Base-by-base conservation (phyloP, 75 land plant species). In the Sequoia sempervirens region DNA sequence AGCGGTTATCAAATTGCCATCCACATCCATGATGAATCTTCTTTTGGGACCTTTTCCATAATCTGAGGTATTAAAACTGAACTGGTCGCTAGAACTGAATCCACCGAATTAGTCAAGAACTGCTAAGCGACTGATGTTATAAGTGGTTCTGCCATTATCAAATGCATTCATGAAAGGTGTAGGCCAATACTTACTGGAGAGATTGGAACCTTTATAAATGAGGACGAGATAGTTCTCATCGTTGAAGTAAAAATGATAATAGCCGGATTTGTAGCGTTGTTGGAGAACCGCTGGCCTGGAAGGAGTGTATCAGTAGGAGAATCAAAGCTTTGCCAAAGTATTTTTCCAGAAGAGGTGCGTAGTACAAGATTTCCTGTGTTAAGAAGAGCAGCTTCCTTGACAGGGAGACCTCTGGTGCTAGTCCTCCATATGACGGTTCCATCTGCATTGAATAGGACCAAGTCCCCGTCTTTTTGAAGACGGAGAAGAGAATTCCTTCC, bases 21-120 rank as follows among this genome's bases (percentile, higher is more conserved):
- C 92, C 43, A 83, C 75, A 75, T 89, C 94, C 81, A 93, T 5
- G 3, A 88, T 91, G 5, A 93, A 40, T 52, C 91, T 75, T 68
- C 92, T 86, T 30, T 80, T 85, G 40, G 40, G 40, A 2, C 40
- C 86, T 18, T 54, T 53, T 34, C 90, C 88, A 46, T 34, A 37
- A 54, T 92, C 92, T 28, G 90, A 84, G 6, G 92, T 87, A 28
- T 75, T 80, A 47, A 87, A 84, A 18, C 66, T 15, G 40, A 87
- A 69, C 18, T 61, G 2, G 75, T 89, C 92, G 69, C 89, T 91
- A 1, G 92, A 87, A 2, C 0, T 20, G 75, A 89, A 89, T 26
- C 82, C 40, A 1, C 92, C 92, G 54, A 68, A 30, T 0, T 86
- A 86, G 79, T 89, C 85, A 5, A 91, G 50, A 18, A 75, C 53